These are phyloP conservation scores for Xylaria nigripes DNA, from an alignment of 495 filamentous ascomycete genomes.

Conservation along the genomic window DNA sequence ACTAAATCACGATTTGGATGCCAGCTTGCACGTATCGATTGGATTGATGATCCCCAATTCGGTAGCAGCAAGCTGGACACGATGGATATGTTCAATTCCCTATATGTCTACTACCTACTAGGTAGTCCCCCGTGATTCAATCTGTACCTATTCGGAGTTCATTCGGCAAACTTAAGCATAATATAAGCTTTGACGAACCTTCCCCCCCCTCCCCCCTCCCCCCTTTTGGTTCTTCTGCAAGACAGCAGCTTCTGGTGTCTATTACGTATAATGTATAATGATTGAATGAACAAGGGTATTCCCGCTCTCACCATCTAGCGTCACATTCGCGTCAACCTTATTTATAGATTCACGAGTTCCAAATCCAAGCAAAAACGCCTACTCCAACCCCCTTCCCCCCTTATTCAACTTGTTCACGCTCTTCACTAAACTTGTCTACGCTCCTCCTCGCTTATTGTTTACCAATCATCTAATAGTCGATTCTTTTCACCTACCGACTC, in stretches of 20 bases:
- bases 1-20: conserved; percentile 6
- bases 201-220: too few relatives aligned
- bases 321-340: conserved; percentile 8
- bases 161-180: background rate
- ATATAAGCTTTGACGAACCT: background rate
- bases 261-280: too few relatives aligned
- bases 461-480: conserved; percentile 7
- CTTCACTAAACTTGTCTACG: background rate
- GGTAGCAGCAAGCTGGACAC: background rate
- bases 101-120: background rate
- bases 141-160: background rate
- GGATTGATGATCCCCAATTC: background rate
- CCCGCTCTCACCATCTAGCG: conserved; percentile 7
- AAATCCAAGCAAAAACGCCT: background rate
- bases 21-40: background rate
- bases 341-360: background rate
- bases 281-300: too few relatives aligned
- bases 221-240: too few relatives aligned
- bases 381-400: background rate
- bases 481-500: background rate
- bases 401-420: background rate
- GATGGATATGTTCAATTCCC: background rate
- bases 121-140: background rate
- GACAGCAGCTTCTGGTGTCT: too few relatives aligned
- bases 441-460: too few relatives aligned